These are phyloP conservation scores for Sphagnum tenellum DNA, from an alignment of 225 moss, liverwort and hornwort species.

Conservation along the genomic window DNA sequence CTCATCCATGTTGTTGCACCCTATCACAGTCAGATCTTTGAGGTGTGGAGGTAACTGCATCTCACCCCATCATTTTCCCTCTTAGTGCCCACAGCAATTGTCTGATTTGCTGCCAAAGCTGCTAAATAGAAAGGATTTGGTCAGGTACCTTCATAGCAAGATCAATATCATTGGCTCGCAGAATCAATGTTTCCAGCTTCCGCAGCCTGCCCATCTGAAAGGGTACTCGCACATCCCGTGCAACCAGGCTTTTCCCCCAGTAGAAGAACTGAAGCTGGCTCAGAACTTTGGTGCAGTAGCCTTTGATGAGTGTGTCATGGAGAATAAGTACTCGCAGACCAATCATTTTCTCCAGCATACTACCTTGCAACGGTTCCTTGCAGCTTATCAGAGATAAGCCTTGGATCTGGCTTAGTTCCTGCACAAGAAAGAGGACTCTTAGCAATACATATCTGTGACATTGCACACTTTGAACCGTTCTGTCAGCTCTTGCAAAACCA, in stretches of 20 bases:
- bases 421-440: background rate
- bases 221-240: slow-evolving; percentile 51
- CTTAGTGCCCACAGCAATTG: background rate
- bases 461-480: no score
- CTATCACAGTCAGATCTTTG: slow-evolving; percentile 81
- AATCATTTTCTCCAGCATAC: slow-evolving; percentile 85
- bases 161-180: slow-evolving; percentile 85
- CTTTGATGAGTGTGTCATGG: slow-evolving; percentile 57
- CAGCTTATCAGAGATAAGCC: slow-evolving; percentile 79
- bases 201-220: slow-evolving; percentile 57
- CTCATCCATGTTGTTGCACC: slow-evolving; percentile 95
- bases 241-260: slow-evolving; percentile 59
- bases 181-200: slow-evolving; percentile 64
- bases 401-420: slow-evolving; percentile 72
- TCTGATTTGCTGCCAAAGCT: no score
- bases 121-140: background rate
- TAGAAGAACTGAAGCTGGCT: slow-evolving; percentile 56
- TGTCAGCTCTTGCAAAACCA: no score
- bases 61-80: no score
- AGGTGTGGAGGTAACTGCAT: slow-evolving; percentile 84
- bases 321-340: slow-evolving; percentile 46
- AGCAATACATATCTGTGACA: no score
- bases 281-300: slow-evolving; percentile 54
- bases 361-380: slow-evolving; percentile 79
- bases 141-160: slow-evolving; percentile 58